Conservation (phyloP, 1,284 basidiomycete genomes). For the Cryptococcus sp. region DNA sequence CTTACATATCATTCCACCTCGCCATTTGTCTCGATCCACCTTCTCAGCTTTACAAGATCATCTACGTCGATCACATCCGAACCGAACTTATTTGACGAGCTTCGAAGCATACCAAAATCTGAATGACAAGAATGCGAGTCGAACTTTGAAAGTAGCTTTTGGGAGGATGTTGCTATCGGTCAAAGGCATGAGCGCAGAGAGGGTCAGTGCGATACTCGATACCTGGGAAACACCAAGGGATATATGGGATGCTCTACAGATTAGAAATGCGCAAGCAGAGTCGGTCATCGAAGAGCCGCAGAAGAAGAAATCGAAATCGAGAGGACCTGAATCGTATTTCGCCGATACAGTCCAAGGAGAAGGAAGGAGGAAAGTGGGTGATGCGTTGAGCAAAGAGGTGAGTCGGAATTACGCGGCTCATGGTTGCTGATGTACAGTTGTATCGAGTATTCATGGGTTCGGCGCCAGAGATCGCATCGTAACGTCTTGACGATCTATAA, state of each 20-base stretch:
- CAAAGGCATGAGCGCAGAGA: slow-evolving; percentile 54
- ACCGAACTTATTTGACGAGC: slow-evolving; percentile 46
- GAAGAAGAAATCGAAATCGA: slow-evolving; percentile 21
- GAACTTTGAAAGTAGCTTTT: slow-evolving; percentile 51
- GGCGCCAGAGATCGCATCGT: no score
- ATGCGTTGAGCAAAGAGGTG: slow-evolving; percentile 48
- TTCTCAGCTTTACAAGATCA: slow-evolving; percentile 36
- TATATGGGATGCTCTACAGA: slow-evolving; percentile 46
- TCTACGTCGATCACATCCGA: slow-evolving; percentile 41
- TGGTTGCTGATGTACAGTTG: background rate
- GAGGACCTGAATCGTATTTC: slow-evolving; percentile 38
- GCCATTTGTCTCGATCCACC: slow-evolving; percentile 33
- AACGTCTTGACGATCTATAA: no score
- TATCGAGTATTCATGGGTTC: background rate
- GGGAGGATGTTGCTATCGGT: slow-evolving; percentile 54
- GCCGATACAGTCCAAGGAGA: slow-evolving; percentile 43
- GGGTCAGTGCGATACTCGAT: slow-evolving; percentile 50
- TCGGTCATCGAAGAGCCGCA: slow-evolving; percentile 3
- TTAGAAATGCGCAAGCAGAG: slow-evolving; percentile 5
- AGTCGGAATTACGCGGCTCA: slow-evolving; percentile 10
- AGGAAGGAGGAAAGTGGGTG: slow-evolving; percentile 48
- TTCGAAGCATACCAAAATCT: slow-evolving; percentile 52
- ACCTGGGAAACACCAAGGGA: slow-evolving; percentile 51
- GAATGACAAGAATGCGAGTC: slow-evolving; percentile 51
- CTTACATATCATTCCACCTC: slow-evolving; percentile 51